Evolutionary conservation across 2,329 filamentous ascomycete species (phyloP), one percentile per base, ranked within the genome.

Genomic region (Diaporthe citri): DNA sequence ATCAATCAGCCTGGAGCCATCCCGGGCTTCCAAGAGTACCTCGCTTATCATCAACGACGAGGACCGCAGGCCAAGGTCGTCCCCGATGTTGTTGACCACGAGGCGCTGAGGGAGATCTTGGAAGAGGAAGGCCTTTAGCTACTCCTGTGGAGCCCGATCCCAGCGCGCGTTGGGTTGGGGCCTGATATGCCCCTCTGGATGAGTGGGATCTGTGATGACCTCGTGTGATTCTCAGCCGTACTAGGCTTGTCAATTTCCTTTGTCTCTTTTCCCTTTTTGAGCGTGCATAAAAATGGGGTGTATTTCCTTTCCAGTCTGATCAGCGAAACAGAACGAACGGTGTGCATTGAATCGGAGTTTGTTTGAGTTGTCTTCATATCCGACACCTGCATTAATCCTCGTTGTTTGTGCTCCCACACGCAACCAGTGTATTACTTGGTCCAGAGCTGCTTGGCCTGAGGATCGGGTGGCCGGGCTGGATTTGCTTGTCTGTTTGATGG

Each of bases 1-100:
- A 95, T 97, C 80, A 97, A 97, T 79, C 94, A 96, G 81, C 88
- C 90, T 1, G 94, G 94, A 0, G 88, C 91, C 0, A 93, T 97
- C 57, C 90, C 93, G 0, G 94, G 94, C 0, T 93, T 96, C 77
- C 87, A 90, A 36, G 87, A 90, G 73, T 90, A 89, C 78, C 86
- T 87, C 82, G 84, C 86, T 2, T 83, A 86, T 1, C 85, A 83
- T 80, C 89, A 84, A 82, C 90, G 82, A 80, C 89, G 84, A 82
- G 86, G 82, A 48, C 85, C 90, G 1, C 88, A 90, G 3, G 87
- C 88, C 48, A 88, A 88, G 75, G 89, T 94, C 15, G 88, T 89
- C 22, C 86, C 92, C 0, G 87, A 90, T 36, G 83, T 83, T 1
- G 82, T 94, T 31, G 91, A 94, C 80, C 86, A 87, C 48, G 88